These are phyloP conservation scores for Spergularia marina DNA, from an alignment of 148 eudicot genomes.

Conservation along the genomic window DNA sequence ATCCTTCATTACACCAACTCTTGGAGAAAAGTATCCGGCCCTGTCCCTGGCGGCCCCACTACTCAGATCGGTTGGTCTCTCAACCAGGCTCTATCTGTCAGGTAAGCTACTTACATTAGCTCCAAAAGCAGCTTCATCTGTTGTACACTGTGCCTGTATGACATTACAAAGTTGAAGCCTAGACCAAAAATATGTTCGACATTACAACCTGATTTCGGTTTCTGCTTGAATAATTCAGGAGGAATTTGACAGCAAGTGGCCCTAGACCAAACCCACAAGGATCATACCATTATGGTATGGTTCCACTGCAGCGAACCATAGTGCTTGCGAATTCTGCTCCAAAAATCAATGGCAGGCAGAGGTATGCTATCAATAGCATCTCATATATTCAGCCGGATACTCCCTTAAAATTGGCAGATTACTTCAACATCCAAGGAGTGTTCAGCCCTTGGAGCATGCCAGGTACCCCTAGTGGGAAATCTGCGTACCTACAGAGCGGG, in stretches of 20 bases:
- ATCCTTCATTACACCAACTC: constrained; percentile 86
- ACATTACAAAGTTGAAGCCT: too few relatives aligned
- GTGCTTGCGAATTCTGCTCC: constrained; percentile 83
- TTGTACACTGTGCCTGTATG: too few relatives aligned
- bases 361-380: constrained; percentile 86
- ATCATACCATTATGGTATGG: constrained; percentile 87
- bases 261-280: constrained; percentile 99
- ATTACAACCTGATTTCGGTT: too few relatives aligned
- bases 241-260: constrained; percentile 88
- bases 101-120: constrained; percentile 34
- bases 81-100: constrained; percentile 67
- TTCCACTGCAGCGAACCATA: constrained; percentile 66
- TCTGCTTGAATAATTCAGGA: constrained; percentile 33
- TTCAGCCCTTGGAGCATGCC: constrained; percentile 71
- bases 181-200: too few relatives aligned
- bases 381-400: constrained; percentile 68
- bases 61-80: constrained; percentile 63
- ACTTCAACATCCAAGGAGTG: constrained; percentile 84
- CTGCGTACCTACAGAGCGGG: constrained; percentile 63
- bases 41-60: constrained; percentile 74
- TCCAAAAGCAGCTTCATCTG: neutral
- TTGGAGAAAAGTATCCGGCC: constrained; percentile 58
- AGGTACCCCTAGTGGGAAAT: constrained; percentile 43
- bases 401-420: constrained; percentile 83
- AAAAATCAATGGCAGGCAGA: constrained; percentile 70